These are phyloP conservation scores for Candida sithepensis DNA, from an alignment of 805 yeast genomes.

Conservation along the genomic window DNA sequence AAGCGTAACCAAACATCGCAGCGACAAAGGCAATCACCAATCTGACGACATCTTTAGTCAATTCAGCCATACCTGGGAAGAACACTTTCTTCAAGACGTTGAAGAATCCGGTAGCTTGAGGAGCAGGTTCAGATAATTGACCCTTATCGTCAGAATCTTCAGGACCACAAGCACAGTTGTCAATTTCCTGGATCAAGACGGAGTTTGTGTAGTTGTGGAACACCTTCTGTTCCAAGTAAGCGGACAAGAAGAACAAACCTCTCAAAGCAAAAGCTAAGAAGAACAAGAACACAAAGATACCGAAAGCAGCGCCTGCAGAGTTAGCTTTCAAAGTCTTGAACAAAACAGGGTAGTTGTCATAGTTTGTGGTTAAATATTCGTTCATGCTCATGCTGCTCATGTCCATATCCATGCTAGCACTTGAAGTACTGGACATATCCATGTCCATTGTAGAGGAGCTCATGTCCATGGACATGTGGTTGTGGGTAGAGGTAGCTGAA, in stretches of 20 bases:
- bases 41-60: constrained; percentile 53
- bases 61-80: constrained; percentile 32
- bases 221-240: constrained; percentile 65
- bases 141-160: constrained; percentile 19
- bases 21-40: constrained; percentile 53
- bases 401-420: constrained; percentile 26
- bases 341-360: constrained; percentile 55
- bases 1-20: constrained; percentile 63
- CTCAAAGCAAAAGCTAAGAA: constrained; percentile 56
- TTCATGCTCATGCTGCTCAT: constrained; percentile 42
- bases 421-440: constrained; percentile 13
- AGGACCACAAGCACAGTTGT: constrained; percentile 34
- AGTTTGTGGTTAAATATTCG: constrained; percentile 50
- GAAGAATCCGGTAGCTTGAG: constrained; percentile 1
- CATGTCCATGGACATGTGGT: constrained; percentile 17
- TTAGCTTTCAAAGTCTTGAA: constrained; percentile 53
- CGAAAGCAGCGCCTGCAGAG: constrained; percentile 62
- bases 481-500: neutral
- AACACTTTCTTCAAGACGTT: constrained; percentile 27
- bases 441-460: constrained; percentile 11
- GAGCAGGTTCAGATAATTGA: constrained; percentile 4
- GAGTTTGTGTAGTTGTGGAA: constrained; percentile 42
- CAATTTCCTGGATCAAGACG: constrained; percentile 27
- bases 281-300: constrained; percentile 62
- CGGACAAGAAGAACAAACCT: constrained; percentile 54